phyloP scores from a whole-genome alignment of 345 rosid genomes.

The Salix koriyanagi region DNA sequence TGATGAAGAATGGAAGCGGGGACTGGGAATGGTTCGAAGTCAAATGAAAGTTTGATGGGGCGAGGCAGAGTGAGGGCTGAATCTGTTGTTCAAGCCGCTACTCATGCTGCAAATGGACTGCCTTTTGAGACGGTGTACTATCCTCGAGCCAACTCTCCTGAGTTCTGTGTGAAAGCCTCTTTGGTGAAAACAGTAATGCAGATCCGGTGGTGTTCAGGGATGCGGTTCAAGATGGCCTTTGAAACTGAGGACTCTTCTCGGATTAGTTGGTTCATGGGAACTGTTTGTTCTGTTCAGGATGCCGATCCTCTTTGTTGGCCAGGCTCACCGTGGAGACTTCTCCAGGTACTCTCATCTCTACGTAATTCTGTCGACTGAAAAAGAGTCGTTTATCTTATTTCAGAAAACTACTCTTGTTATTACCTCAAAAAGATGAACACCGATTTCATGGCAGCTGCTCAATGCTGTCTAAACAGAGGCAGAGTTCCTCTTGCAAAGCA shows the following conservation, averaged over 20 bases:
- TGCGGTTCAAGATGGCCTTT: slow-evolving; percentile 31
- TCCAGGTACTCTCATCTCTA: slow-evolving; percentile 50
- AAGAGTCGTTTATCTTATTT: not conserved
- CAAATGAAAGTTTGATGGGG: slow-evolving; percentile 25
- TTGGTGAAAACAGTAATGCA: slow-evolving; percentile 23
- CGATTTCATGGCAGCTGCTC: not conserved
- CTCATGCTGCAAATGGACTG: slow-evolving; percentile 20
- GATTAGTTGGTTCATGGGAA: slow-evolving; percentile 32
- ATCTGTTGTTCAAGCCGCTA: slow-evolving; percentile 22
- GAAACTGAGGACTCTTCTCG: slow-evolving; percentile 29
- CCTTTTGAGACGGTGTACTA: slow-evolving; percentile 28
- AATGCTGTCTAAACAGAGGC: not conserved
- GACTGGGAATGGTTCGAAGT: slow-evolving; percentile 28
- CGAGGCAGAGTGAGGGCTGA: slow-evolving; percentile 18
- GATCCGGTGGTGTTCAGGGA: slow-evolving; percentile 32
- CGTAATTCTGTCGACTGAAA: not conserved
- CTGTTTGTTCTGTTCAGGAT: slow-evolving; percentile 39
- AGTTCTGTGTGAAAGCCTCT: slow-evolving; percentile 31
- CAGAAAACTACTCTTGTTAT: not conserved
- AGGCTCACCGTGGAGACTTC: slow-evolving; percentile 88
- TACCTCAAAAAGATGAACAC: not conserved
- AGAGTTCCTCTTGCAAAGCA: not conserved
- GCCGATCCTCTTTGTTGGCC: slow-evolving; percentile 80
- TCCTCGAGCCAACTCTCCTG: slow-evolving; percentile 25
- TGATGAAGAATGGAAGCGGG: slow-evolving; percentile 35